Percentiles rank a stretch among this genome's conserved stretches.
Evolutionary conservation across 768 basidiomycete species (phyloP).

Genomic region (Suillus sp.): DNA sequence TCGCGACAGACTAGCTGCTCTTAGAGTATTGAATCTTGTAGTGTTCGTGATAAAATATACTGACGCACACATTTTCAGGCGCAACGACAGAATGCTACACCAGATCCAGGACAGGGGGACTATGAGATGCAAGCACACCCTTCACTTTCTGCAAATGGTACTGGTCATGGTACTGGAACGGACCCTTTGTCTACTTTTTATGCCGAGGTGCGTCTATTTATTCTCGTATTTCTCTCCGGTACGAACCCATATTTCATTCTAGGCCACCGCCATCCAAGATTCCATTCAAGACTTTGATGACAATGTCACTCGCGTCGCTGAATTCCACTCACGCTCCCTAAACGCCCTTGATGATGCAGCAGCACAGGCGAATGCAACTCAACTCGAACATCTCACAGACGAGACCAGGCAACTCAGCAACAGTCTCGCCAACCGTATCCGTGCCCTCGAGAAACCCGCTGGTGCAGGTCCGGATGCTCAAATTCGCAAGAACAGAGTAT

Average conservation of each 20-base stretch:
- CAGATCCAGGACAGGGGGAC: slow-evolving; percentile 28
- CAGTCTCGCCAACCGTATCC: slow-evolving; percentile 59
- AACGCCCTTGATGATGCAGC: slow-evolving; percentile 51
- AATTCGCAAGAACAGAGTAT: slow-evolving; percentile 43
- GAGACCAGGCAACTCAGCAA: slow-evolving; percentile 63
- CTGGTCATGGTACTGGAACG: slow-evolving; percentile 9
- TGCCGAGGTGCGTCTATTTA: slow-evolving; percentile 26
- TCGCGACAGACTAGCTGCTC: slow-evolving; percentile 76
- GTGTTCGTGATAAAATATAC: slow-evolving; percentile 50
- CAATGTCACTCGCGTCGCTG: slow-evolving; percentile 48
- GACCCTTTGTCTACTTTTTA: slow-evolving; percentile 34
- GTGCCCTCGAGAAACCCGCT: slow-evolving; percentile 50
- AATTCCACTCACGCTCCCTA: slow-evolving; percentile 52
- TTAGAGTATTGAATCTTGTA: slow-evolving; percentile 70
- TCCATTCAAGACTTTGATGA: slow-evolving; percentile 44
- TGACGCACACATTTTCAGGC: slow-evolving; percentile 64
- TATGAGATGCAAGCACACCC: slow-evolving; percentile 31
- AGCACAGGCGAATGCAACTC: slow-evolving; percentile 40
- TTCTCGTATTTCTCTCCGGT: not conserved
- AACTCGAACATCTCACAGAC: slow-evolving; percentile 58
- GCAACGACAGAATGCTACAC: slow-evolving; percentile 50
- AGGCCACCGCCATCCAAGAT: slow-evolving; percentile 56
- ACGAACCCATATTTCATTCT: not conserved
- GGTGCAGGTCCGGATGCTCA: slow-evolving; percentile 44
- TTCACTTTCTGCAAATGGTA: slow-evolving; percentile 31